Evolutionary conservation across 495 filamentous ascomycete genomes (phyloP).

Genomic region (Cairneyella variabilis): DNA sequence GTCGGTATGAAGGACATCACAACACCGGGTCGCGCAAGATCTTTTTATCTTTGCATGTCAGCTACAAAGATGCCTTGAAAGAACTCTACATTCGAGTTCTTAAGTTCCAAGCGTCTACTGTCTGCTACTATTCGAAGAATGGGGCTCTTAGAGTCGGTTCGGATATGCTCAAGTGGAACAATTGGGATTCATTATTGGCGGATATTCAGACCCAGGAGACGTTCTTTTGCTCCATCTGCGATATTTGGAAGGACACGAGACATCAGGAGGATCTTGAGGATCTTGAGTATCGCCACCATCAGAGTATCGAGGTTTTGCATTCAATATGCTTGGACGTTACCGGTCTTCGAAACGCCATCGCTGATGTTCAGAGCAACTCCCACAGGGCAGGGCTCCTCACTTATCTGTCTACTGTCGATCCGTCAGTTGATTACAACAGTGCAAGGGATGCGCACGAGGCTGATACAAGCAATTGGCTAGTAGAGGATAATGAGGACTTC

Average conservation of each 20-base stretch:
- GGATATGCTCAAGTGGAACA: slow-evolving; percentile 14
- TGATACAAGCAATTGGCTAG: slow-evolving; percentile 30
- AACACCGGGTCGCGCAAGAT: neutral
- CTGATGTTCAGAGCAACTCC: neutral
- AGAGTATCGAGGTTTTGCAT: neutral
- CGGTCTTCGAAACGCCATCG: slow-evolving; percentile 1
- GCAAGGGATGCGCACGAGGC: slow-evolving; percentile 7
- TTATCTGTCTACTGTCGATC: slow-evolving; percentile 25
- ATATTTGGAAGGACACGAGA: slow-evolving; percentile 4
- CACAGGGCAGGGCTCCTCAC: slow-evolving; percentile 1
- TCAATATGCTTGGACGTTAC: neutral
- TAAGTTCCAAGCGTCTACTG: slow-evolving; percentile 14
- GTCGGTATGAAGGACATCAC: neutral
- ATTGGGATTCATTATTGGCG: slow-evolving; percentile 15
- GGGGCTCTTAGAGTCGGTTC: neutral
- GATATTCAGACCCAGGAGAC: slow-evolving; percentile 8
- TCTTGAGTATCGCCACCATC: neutral
- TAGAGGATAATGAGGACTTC: slow-evolving; percentile 22
- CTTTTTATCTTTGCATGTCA: neutral
- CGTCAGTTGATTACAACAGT: slow-evolving; percentile 24
- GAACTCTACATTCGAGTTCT: slow-evolving; percentile 18
- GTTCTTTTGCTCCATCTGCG: neutral
- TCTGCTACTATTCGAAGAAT: slow-evolving; percentile 10
- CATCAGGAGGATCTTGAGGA: neutral
- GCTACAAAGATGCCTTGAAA: slow-evolving; percentile 13